Base-by-base conservation (phyloP, 208 protist species). In the Angomonas desouzai region DNA sequence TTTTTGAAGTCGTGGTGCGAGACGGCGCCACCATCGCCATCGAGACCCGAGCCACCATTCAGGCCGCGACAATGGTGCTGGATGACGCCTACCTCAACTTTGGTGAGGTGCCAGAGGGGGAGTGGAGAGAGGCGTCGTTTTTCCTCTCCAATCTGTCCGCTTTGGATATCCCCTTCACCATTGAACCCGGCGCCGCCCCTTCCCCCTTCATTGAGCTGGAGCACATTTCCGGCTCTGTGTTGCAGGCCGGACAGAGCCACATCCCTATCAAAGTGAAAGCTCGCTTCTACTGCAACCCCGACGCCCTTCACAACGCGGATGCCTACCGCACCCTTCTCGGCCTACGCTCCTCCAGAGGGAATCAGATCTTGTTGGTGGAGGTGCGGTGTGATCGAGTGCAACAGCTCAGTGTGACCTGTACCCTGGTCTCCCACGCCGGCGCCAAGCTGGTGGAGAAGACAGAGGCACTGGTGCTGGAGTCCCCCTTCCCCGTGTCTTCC, bases 1-100 rank as follows among this genome's bases (percentile, higher is more conserved):
- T 89, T 68, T 93, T 96, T 70, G 87, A 93, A 68, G 71, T 93
- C n/a, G 74, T 76, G 4, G 82, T 95, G 23, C 81, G 77, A n/a
- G 80, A 79, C 33, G 88, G 84, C 48, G 77, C 68, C 22, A 82
- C 78, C 22, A 64, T 92, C 48, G 87, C 84, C 9, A 82, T 96
- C 38, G 89, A 93, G 68, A 93, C 87, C 13, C 83, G 81, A 55
- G 89, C 89, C 25, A 90, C 78, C 25, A 89, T 96, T 48, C 86
- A 96, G 79, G 59, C 70, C 47, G 71, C 85, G 16, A 75, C 73
- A 36, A 66, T 93, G 40, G 55, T 87, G 57, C 48, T 93, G 18
- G 70, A 89, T 53, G 67, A 76, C 9, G 69, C 87, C 18, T 70
- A 83, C 32, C 72, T 96, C 49, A 68, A 92, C 61, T 87, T 85